Percentiles rank a stretch among this genome's conserved stretches.
These are phyloP conservation scores for Cardamine occulta DNA, from an alignment of 345 rosid genomes.

Conservation along the genomic window DNA sequence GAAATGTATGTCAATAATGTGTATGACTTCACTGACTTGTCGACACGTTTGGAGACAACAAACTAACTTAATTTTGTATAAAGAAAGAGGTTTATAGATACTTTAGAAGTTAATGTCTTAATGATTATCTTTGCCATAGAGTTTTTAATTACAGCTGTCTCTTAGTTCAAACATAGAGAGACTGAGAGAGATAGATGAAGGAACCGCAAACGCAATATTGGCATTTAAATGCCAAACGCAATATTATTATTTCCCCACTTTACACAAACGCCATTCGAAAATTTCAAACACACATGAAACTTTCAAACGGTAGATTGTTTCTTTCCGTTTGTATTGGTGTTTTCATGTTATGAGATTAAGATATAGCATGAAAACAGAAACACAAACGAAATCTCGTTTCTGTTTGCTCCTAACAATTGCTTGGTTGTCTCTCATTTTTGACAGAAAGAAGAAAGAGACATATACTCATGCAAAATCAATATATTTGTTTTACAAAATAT, in stretches of 20 bases:
- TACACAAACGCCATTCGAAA: neutral
- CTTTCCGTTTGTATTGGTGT: conserved; percentile 6
- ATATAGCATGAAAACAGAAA: neutral
- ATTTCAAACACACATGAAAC: neutral
- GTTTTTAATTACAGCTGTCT: conserved; percentile 28
- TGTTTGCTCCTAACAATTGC: neutral
- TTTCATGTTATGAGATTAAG: neutral
- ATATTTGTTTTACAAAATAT: neutral
- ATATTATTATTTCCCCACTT: neutral
- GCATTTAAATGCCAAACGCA: neutral
- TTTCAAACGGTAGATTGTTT: neutral
- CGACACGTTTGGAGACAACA: conserved; percentile 15
- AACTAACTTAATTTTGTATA: neutral
- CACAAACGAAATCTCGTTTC: neutral
- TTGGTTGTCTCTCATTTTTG: neutral
- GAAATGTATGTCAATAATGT: neutral
- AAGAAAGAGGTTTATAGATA: neutral
- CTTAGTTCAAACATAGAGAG: conserved; percentile 15
- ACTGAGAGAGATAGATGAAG: conserved; percentile 22
- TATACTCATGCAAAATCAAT: conserved; percentile 3
- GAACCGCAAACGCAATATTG: conserved; percentile 6
- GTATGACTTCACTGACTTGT: conserved; percentile 21
- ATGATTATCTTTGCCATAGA: conserved; percentile 26
- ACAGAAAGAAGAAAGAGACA: conserved; percentile 5
- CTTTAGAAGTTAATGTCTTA: conserved; percentile 23